Percentiles rank a stretch among this genome's conserved stretches.
Evolutionary conservation across 2,329 filamentous ascomycete genomes (phyloP).

Genomic region (Fusarium illudens): DNA sequence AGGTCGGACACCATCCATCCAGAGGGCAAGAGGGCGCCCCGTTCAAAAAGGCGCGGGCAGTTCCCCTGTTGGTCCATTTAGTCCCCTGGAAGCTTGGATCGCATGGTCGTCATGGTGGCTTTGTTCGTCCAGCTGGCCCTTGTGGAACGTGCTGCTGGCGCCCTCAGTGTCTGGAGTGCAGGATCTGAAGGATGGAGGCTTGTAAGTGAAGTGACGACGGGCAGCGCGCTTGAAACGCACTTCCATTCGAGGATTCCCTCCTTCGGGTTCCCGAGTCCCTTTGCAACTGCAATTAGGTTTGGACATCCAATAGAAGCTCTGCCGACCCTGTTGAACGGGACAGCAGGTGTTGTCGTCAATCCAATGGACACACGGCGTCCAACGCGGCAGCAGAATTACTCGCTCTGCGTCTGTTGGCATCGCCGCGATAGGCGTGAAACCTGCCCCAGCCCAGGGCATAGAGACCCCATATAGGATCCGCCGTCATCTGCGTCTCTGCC

Average conservation of each 20-base stretch:
- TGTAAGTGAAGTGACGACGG: slow-evolving; percentile 35
- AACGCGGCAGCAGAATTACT: background rate
- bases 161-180: slow-evolving; percentile 1
- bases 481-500: background rate
- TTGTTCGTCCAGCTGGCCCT: slow-evolving; percentile 10
- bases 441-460: background rate
- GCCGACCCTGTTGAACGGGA: background rate
- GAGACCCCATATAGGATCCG: slow-evolving; percentile 19
- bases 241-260: slow-evolving; percentile 8
- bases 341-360: background rate
- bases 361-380: background rate
- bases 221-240: slow-evolving; percentile 7
- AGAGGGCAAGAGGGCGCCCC: slow-evolving; percentile 16
- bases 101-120: slow-evolving; percentile 20
- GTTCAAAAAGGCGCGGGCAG: slow-evolving; percentile 1
- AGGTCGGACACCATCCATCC: slow-evolving; percentile 32
- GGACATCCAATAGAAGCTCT: slow-evolving; percentile 14
- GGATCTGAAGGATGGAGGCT: slow-evolving; percentile 19
- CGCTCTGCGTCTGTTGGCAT: background rate
- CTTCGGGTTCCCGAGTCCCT: slow-evolving; percentile 2
- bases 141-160: slow-evolving; percentile 6
- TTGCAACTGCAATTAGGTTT: background rate
- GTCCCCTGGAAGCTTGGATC: slow-evolving; percentile 23
- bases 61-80: slow-evolving; percentile 4
- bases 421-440: slow-evolving; percentile 22